These are phyloP conservation scores for Termitomyces bulborhizus DNA, from an alignment of 768 basidiomycete species.

Conservation along the genomic window DNA sequence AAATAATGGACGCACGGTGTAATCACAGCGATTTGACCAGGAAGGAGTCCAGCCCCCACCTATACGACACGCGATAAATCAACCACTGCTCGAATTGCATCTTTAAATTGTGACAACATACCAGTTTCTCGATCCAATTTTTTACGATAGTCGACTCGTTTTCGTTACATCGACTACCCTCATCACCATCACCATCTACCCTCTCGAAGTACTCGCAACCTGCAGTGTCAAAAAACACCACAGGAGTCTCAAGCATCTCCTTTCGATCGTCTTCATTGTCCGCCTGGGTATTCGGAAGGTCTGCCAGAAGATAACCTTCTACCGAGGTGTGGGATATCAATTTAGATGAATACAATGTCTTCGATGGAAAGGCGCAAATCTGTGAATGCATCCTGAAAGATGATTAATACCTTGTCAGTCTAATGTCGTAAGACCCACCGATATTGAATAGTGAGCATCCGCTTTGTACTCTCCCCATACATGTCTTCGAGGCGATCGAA, in stretches of 20 bases:
- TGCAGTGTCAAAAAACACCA: conserved; percentile 92
- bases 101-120: conserved; percentile 20
- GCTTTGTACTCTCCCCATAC: conserved; percentile 79
- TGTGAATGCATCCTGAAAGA: conserved; percentile 72
- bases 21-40: conserved; percentile 79
- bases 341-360: conserved; percentile 68
- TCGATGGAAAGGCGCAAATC: conserved; percentile 84
- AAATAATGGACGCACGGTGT: conserved; percentile 55
- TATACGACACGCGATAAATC: conserved; percentile 17
- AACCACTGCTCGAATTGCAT: background rate
- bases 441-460: conserved; percentile 88
- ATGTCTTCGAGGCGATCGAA: conserved; percentile 89
- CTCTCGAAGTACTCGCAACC: conserved; percentile 93
- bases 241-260: conserved; percentile 69
- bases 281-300: conserved; percentile 50
- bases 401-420: background rate
- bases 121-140: conserved; percentile 77
- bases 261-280: conserved; percentile 59
- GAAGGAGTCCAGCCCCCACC: conserved; percentile 55
- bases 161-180: conserved; percentile 90
- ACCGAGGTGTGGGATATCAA: conserved; percentile 71
- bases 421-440: conserved; percentile 35
- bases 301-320: conserved; percentile 61
- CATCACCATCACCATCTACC: conserved; percentile 70
- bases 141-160: conserved; percentile 88